phyloP scores from a whole-genome alignment of 1,139 yeast genomes.

The Zygosaccharomyces sapae region DNA sequence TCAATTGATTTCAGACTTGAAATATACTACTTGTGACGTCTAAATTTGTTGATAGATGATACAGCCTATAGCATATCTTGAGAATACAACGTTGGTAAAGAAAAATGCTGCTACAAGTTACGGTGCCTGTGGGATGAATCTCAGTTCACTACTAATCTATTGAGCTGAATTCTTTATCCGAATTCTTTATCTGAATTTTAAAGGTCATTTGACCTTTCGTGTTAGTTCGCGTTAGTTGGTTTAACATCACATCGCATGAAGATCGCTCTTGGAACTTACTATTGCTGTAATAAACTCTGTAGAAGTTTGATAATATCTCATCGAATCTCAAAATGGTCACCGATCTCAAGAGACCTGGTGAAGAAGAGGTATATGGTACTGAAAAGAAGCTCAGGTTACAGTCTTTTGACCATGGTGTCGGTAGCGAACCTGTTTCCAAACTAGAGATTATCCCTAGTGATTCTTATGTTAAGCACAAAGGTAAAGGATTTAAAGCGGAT shows the following conservation, averaged over 20 bases:
- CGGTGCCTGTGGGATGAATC: no score
- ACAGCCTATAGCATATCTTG: no score
- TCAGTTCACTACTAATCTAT: no score
- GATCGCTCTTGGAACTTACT: not conserved
- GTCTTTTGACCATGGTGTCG: conserved; percentile 33
- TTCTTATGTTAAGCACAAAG: conserved; percentile 27
- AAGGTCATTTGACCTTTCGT: not conserved
- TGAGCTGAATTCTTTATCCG: no score
- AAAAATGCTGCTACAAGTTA: no score
- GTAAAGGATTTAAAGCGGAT: conserved; percentile 32
- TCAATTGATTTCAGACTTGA: no score
- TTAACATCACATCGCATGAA: not conserved
- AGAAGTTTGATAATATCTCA: not conserved
- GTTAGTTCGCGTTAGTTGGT: conserved; percentile 1
- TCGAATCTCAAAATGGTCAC: conserved; percentile 3
- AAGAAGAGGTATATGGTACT: conserved; percentile 19
- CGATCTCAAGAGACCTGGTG: conserved; percentile 28
- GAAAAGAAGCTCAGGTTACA: conserved; percentile 32
- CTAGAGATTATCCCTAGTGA: conserved; percentile 36
- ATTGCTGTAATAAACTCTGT: not conserved
- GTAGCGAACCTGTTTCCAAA: conserved; percentile 36
- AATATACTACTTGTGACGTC: no score
- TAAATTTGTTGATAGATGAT: no score
- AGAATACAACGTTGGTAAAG: no score
- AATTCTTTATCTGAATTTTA: not conserved